Evolutionary conservation across 192 early-diverging fungal genomes (phyloP), one percentile per base, ranked within the genome.

Genomic region (Linnemannia schmuckeri): DNA sequence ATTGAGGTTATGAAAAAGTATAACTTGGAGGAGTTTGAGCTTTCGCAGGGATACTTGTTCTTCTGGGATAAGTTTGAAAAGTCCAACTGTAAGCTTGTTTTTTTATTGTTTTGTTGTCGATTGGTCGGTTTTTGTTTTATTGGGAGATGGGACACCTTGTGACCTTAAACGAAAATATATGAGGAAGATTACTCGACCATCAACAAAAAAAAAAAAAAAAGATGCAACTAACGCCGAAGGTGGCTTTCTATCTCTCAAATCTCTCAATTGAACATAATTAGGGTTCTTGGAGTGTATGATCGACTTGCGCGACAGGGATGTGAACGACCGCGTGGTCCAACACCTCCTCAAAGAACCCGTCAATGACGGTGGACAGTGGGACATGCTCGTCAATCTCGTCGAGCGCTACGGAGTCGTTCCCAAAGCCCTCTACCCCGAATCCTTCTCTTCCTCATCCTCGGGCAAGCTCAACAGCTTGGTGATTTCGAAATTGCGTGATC

Each of bases 1-100:
- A 80, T 93, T 70, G 83, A 87, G 70, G 88, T 95, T 75, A 96
- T 95, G 90, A 91, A 93, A 70, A 91, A 94, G 92, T 94, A 94
- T 83, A 95, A 95, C 37, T 77, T 96, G 54, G 94, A 96, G 27
- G 94, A 94, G 69, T 94, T 96, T 85, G 95, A 96, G 82, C 91
- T 96, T 20, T 95, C 94, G 42, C 94, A 96, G 88, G 89, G 91
- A 20, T 96, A 93, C 52, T 82, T 96, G 49, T 96, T 94, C 81
- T 93, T 94, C 85, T 93, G 90, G 86, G 95, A 96, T 83, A 96
- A 95, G 89, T 89, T 96, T 41, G 96, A 96, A 80, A 96, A 96
- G 89, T 89, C 93, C 75, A 96, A 96, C 83, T 96, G 93, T 90
- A 86, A 86, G 87, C 40, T 44, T 70, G 17, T 70, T 30, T 47